phyloP scores from a whole-genome alignment of 331 rosid genomes.

The Dryas integrifolia region DNA sequence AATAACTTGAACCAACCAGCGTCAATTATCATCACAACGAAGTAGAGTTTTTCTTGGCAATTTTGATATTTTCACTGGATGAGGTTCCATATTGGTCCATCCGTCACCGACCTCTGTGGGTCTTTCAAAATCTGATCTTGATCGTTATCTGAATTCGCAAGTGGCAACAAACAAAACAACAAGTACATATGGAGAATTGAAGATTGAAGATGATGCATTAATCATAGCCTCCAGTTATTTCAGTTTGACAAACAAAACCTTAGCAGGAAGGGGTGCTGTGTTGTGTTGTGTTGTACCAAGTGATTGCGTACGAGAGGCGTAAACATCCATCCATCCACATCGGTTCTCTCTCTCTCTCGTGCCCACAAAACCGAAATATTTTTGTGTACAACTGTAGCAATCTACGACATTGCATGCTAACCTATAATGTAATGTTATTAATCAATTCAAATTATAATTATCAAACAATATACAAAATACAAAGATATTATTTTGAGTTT shows the following conservation, averaged over 20 bases:
- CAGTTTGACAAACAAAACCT: conserved; percentile 11
- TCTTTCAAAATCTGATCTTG: conserved; percentile 5
- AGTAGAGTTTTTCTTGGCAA: too few species aligned
- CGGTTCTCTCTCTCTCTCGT: conserved; percentile 17
- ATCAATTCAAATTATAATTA: too few species aligned
- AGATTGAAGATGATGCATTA: not conserved
- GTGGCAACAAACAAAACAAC: conserved; percentile 8
- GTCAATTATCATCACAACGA: not conserved
- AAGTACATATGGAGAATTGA: too few species aligned
- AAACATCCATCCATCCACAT: conserved; percentile 25
- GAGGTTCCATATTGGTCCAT: conserved; percentile 32
- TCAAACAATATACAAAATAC: too few species aligned
- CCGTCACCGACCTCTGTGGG: conserved; percentile 10
- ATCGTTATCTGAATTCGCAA: not conserved
- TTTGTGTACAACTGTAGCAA: too few species aligned
- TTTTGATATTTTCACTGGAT: not conserved
- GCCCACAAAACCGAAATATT: too few species aligned
- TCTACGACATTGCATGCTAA: too few species aligned
- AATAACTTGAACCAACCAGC: conserved; percentile 6
- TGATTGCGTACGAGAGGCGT: conserved; percentile 29
- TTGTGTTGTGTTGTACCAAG: not conserved
- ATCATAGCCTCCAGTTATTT: not conserved
- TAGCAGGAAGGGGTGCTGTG: too few species aligned
- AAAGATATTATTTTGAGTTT: too few species aligned
- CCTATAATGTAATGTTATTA: too few species aligned